Evolutionary conservation across 192 early-diverging fungal species (phyloP).

Genomic region (Oehlia diaphana): DNA sequence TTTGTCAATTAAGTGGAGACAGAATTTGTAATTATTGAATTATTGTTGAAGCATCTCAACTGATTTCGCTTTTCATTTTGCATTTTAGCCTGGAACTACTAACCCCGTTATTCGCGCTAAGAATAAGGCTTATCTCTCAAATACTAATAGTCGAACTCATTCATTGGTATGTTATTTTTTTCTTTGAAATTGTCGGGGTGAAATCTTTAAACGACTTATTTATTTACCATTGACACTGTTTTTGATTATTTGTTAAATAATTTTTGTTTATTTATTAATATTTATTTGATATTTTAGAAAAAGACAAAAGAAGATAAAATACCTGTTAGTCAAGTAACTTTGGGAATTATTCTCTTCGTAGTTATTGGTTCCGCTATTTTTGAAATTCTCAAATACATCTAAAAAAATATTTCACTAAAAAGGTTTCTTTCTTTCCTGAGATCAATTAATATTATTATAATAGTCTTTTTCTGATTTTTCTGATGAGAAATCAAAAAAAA

Average conservation of each 20-base stretch:
- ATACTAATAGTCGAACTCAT: background rate
- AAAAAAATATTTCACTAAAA: background rate
- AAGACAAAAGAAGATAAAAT: constrained; percentile 5
- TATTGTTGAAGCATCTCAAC: background rate
- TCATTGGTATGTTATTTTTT: constrained; percentile 11
- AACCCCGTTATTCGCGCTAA: constrained; percentile 11
- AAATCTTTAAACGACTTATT: no score
- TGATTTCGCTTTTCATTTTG: background rate
- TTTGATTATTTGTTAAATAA: background rate
- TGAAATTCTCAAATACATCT: constrained; percentile 23
- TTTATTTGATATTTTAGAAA: background rate
- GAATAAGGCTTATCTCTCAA: background rate
- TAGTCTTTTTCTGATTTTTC: no score
- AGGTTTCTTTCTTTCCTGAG: no score
- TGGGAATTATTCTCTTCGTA: constrained; percentile 23
- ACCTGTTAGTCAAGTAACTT: constrained; percentile 3
- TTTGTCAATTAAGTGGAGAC: no score
- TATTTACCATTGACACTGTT: no score
- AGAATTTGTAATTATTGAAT: no score
- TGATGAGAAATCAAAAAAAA: no score
- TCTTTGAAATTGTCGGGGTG: background rate
- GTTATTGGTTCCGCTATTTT: constrained; percentile 17
- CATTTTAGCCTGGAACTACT: background rate
- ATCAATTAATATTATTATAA: no score
- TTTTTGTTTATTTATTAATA: background rate